These are phyloP conservation scores for Ambrosiella xylebori DNA, from an alignment of 2,329 filamentous ascomycete genomes.

Conservation along the genomic window DNA sequence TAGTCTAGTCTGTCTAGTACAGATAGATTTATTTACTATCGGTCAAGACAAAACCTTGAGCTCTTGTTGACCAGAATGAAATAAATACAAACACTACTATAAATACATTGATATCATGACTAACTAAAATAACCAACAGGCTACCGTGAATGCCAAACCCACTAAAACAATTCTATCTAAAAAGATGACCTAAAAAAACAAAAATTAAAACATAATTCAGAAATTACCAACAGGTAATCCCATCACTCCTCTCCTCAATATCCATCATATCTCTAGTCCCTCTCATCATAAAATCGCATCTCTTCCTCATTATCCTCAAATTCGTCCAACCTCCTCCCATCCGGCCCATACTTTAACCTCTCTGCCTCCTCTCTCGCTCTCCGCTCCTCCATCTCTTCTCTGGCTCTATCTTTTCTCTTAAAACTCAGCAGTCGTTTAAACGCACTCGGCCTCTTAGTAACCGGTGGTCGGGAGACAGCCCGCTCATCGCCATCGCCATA, in stretches of 20 bases:
- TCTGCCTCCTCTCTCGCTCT: background rate
- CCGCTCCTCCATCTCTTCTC: background rate
- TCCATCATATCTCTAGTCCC: background rate
- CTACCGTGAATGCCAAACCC: background rate
- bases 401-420: conserved; percentile 1
- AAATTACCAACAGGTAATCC: background rate
- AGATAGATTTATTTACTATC: no score
- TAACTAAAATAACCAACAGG: background rate
- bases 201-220: background rate
- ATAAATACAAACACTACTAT: background rate
- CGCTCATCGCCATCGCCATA: conserved; percentile 4
- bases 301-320: background rate
- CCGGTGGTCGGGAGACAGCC: background rate
- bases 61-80: background rate
- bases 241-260: background rate
- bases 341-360: background rate
- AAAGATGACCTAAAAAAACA: background rate
- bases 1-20: no score
- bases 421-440: conserved; percentile 8
- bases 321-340: background rate
- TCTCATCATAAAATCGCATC: background rate
- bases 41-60: no score
- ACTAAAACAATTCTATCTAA: background rate
- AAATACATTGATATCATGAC: background rate
- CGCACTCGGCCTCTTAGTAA: background rate